These are phyloP conservation scores for Cinchona pubescens DNA, from an alignment of 257 asterid species.

Conservation along the genomic window DNA sequence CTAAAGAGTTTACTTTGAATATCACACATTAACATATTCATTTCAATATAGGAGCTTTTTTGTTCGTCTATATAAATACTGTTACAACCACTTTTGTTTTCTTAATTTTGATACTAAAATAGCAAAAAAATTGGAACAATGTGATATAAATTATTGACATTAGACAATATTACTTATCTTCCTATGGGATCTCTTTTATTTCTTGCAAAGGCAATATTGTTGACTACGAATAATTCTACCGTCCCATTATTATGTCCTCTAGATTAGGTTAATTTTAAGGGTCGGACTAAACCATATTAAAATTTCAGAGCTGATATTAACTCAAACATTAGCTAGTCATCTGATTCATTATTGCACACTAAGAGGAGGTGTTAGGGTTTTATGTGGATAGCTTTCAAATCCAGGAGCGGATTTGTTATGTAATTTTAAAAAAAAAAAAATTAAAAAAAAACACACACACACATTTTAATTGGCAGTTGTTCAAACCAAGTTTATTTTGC, in stretches of 20 bases:
- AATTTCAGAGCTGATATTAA: no score
- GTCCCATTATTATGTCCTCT: no score
- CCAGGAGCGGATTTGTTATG: background rate
- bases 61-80: no score
- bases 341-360: no score
- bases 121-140: background rate
- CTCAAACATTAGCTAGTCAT: background rate
- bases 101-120: background rate
- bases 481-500: conserved; percentile 30
- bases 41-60: no score
- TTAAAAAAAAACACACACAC: no score
- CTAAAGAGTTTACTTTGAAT: background rate
- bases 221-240: no score
- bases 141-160: background rate
- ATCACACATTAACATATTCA: background rate
- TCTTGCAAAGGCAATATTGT: no score
- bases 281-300: no score
- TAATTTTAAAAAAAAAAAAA: no score
- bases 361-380: background rate
- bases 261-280: background rate
- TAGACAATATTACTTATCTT: background rate
- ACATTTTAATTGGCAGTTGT: no score
- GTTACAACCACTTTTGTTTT: no score
- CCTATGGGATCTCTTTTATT: background rate
- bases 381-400: background rate